Base-by-base conservation (phyloP, 176 grass and related monocot species). In the Poa pratensis region DNA sequence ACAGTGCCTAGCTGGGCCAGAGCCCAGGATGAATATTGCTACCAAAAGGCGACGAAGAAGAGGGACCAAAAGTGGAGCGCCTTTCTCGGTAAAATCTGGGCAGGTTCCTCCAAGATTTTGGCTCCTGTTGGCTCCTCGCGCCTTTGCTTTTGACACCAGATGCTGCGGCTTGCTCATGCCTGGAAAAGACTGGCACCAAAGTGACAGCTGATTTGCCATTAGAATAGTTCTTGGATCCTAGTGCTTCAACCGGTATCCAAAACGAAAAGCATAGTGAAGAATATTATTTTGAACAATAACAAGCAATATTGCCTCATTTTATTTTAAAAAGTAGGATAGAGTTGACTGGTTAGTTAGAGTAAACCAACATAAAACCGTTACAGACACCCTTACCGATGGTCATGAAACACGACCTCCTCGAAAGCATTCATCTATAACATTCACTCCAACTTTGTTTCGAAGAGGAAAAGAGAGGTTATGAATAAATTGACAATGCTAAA, bases 91-190 rank as follows among this genome's bases (percentile, higher is more conserved):
- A 48, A 73, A 73, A 48, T 73, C 69, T 48, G 40, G 69, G 69
- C n/a, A 73, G 40, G 69, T 73, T 73, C 69, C 69, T 73, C 69
- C 69, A 72, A 72, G 37, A 15, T 72, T 72, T 72, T 72, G 69
- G 69, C 69, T 72, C 5, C 3, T 72, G 43, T 72, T 72, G 69
- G 69, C 69, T 73, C 6, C 40, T 23, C n/a, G 69, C 11, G 24
- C 6, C 40, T 23, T 26, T 48, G 11, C 40, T 72, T 72, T 72
- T 46, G 5, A 46, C 39, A 46, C 19, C 40, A 20, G 69, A 72
- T 72, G 69, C 39, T 72, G 20, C 69, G 37, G 69, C 18, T 71
- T 70, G 35, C 34, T 71, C 39, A 45, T 45, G 37, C 20, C 0
- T 23, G 7, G 68, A 45, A 71, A 45, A 45, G 19, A 42, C 67